Evolutionary conservation across 2,329 filamentous ascomycete species (phyloP).

Genomic region (Pseudopyricularia javanii): DNA sequence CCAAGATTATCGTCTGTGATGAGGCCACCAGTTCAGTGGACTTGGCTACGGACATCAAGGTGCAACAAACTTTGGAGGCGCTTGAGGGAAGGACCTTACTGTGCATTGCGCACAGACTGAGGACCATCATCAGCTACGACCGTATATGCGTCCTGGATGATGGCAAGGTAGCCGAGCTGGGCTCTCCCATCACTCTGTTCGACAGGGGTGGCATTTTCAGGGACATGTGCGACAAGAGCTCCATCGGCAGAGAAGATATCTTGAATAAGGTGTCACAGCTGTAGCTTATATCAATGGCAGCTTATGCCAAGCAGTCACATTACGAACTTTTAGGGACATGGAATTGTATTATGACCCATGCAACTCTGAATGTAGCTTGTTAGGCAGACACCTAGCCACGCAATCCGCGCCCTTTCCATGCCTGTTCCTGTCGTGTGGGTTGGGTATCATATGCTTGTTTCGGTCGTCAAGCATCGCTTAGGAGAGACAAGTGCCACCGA

Average conservation of each 20-base stretch:
- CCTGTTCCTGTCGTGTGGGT: too few relatives aligned
- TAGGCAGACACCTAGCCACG: too few relatives aligned
- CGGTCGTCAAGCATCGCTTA: too few relatives aligned
- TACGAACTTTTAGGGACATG: too few relatives aligned
- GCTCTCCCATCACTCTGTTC: slow-evolving; percentile 46
- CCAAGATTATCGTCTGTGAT: slow-evolving; percentile 45
- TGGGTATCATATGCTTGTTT: too few relatives aligned
- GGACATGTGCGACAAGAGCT: slow-evolving; percentile 40
- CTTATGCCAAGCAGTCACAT: too few relatives aligned
- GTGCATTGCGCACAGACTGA: slow-evolving; percentile 32
- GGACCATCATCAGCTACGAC: not conserved
- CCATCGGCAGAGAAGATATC: not conserved
- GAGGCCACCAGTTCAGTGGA: slow-evolving; percentile 31
- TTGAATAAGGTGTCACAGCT: too few relatives aligned
- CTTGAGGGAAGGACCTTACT: slow-evolving; percentile 57
- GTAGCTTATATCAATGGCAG: too few relatives aligned
- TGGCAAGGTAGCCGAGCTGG: slow-evolving; percentile 57
- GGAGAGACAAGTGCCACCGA: too few relatives aligned
- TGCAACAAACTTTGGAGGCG: slow-evolving; percentile 46
- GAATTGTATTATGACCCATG: too few relatives aligned
- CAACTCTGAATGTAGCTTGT: too few relatives aligned
- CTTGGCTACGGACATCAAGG: slow-evolving; percentile 61
- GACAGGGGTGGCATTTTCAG: slow-evolving; percentile 50
- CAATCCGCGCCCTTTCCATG: too few relatives aligned
- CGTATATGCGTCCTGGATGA: slow-evolving; percentile 57